These are phyloP conservation scores for Dichotomocladium elegans DNA, from an alignment of 371 early-diverging fungal genomes.

Conservation along the genomic window DNA sequence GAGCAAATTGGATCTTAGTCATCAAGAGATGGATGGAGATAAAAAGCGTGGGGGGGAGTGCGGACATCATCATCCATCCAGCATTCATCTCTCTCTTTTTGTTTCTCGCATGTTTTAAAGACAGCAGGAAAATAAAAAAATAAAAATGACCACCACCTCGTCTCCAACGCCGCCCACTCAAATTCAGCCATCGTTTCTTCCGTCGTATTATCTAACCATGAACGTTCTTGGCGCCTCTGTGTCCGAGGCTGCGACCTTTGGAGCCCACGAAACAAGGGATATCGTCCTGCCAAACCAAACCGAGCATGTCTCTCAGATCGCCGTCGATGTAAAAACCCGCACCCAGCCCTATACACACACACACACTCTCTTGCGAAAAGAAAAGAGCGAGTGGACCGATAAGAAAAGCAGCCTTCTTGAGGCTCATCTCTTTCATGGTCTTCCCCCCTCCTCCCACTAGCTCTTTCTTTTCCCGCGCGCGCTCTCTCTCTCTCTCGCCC, in stretches of 20 bases:
- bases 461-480: too few relatives aligned
- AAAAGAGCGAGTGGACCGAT: too few relatives aligned
- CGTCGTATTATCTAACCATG: constrained; percentile 31
- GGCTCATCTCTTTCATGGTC: too few relatives aligned
- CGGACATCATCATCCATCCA: not conserved
- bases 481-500: too few relatives aligned
- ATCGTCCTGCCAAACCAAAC: constrained; percentile 87
- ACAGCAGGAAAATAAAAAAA: not conserved
- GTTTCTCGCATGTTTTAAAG: not conserved
- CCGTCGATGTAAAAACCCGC: constrained; percentile 72
- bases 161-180: too few relatives aligned
- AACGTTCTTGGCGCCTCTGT: constrained; percentile 66
- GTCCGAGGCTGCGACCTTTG: constrained; percentile 54
- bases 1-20: constrained; percentile 3
- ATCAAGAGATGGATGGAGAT: not conserved
- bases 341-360: too few relatives aligned
- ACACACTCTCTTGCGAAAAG: not conserved
- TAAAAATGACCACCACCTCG: not conserved
- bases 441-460: too few relatives aligned
- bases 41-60: not conserved
- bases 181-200: not conserved
- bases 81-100: not conserved
- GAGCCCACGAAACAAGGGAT: constrained; percentile 61
- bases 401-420: too few relatives aligned
- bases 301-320: constrained; percentile 86